These are phyloP conservation scores for Mortierella antarctica DNA, from an alignment of 192 early-diverging fungal species.

Conservation along the genomic window DNA sequence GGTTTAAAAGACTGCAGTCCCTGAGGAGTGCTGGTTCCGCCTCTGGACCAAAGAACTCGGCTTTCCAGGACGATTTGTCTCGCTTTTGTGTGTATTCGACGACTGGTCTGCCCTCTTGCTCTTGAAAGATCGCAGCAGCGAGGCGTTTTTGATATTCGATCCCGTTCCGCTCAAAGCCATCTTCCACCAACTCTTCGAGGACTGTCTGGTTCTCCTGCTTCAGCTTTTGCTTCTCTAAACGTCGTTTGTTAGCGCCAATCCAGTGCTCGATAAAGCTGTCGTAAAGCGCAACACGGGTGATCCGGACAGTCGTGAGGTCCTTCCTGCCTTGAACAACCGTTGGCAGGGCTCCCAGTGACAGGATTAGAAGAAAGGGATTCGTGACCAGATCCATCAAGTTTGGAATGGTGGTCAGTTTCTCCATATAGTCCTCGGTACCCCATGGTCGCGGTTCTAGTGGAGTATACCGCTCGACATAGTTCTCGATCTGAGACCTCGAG, in stretches of 20 bases:
- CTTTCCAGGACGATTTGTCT: constrained; percentile 1
- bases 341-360: background rate
- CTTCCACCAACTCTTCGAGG: background rate
- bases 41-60: background rate
- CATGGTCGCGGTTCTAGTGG: background rate
- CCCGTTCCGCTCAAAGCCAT: background rate
- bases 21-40: background rate
- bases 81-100: background rate
- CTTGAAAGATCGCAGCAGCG: background rate
- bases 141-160: background rate
- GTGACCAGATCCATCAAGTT: background rate
- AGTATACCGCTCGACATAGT: background rate
- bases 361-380: constrained; percentile 3
- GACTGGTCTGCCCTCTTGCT: background rate
- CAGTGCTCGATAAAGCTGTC: background rate
- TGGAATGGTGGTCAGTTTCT: background rate
- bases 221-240: background rate
- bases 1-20: background rate
- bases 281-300: background rate
- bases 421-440: constrained; percentile 1
- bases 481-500: background rate
- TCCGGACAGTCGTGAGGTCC: background rate
- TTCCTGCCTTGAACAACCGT: background rate
- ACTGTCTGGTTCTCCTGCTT: background rate
- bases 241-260: background rate